phyloP scores from a whole-genome alignment of 2,329 filamentous ascomycete genomes.

The Sarocladium kiliense region DNA sequence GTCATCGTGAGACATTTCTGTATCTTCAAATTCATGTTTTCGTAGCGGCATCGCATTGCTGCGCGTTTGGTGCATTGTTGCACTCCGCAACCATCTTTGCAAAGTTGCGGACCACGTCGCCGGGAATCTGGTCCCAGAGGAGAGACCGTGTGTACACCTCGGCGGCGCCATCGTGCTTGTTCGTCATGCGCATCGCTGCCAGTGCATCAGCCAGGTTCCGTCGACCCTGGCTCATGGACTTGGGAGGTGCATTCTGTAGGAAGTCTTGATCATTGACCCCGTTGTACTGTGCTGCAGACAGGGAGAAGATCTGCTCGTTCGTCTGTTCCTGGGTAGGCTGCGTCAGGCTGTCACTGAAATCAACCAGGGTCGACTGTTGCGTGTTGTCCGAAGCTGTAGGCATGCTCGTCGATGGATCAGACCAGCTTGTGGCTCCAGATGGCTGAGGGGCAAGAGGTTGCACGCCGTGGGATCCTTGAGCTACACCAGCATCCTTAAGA shows the following conservation, averaged over 20 bases:
- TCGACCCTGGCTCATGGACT: slow-evolving; percentile 57
- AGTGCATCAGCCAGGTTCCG: slow-evolving; percentile 77
- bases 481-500: slow-evolving; percentile 71
- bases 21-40: slow-evolving; percentile 26
- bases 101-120: slow-evolving; percentile 88
- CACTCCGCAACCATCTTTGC: slow-evolving; percentile 83
- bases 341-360: slow-evolving; percentile 63
- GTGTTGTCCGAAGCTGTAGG: slow-evolving; percentile 29
- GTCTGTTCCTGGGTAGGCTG: slow-evolving; percentile 79
- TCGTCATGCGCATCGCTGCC: slow-evolving; percentile 66
- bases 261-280: slow-evolving; percentile 65
- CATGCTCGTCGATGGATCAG: slow-evolving; percentile 33
- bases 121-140: slow-evolving; percentile 89
- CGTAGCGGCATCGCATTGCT: slow-evolving; percentile 33
- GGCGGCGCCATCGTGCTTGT: slow-evolving; percentile 64
- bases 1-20: slow-evolving; percentile 30
- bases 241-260: slow-evolving; percentile 43
- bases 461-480: slow-evolving; percentile 32
- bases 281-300: slow-evolving; percentile 85
- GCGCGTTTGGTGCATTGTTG: slow-evolving; percentile 42
- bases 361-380: slow-evolving; percentile 57
- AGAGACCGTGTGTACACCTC: slow-evolving; percentile 91
- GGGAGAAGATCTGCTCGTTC: slow-evolving; percentile 80
- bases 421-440: slow-evolving; percentile 42
- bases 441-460: slow-evolving; percentile 45